Percentiles rank a stretch among this genome's conserved stretches.
Evolutionary conservation across 192 early-diverging fungal genomes (phyloP).

Genomic region (Lunasporangiospora selenospora): DNA sequence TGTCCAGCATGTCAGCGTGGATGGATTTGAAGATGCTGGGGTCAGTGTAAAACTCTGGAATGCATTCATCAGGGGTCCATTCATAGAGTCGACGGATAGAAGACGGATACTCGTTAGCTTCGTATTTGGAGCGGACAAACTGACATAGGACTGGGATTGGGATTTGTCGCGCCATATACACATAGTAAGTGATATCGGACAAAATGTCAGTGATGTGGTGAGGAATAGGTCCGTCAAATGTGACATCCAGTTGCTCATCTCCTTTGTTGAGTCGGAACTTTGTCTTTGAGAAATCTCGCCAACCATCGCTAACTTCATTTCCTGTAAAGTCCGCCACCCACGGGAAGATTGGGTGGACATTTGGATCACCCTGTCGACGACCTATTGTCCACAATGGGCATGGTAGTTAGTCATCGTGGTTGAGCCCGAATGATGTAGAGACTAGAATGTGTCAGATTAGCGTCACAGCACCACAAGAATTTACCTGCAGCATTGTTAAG

Average conservation of each 20-base stretch:
- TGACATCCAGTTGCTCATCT: conserved; percentile 74
- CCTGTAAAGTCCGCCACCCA: conserved; percentile 77
- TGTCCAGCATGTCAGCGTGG: conserved; percentile 71
- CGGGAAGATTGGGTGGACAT: conserved; percentile 73
- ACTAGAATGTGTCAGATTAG: neutral
- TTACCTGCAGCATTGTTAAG: conserved; percentile 86
- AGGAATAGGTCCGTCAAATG: conserved; percentile 68
- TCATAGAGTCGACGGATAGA: conserved; percentile 67
- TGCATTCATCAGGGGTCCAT: conserved; percentile 80
- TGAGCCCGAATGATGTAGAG: neutral
- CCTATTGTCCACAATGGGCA: conserved; percentile 42
- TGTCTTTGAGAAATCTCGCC: conserved; percentile 68
- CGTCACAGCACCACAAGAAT: neutral
- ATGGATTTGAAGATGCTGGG: conserved; percentile 68
- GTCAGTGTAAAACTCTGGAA: conserved; percentile 76
- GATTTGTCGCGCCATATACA: conserved; percentile 69
- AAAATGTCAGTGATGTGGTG: conserved; percentile 75
- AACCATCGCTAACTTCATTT: conserved; percentile 48
- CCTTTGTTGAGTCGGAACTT: conserved; percentile 75
- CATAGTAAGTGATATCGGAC: conserved; percentile 74
- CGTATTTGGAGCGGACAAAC: conserved; percentile 71
- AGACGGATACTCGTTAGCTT: conserved; percentile 71
- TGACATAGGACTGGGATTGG: conserved; percentile 70
- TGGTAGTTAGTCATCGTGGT: conserved; percentile 6
- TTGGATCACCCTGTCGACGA: conserved; percentile 65